phyloP scores from a whole-genome alignment of 1,284 basidiomycete genomes.

The Schizopora paradoxa region DNA sequence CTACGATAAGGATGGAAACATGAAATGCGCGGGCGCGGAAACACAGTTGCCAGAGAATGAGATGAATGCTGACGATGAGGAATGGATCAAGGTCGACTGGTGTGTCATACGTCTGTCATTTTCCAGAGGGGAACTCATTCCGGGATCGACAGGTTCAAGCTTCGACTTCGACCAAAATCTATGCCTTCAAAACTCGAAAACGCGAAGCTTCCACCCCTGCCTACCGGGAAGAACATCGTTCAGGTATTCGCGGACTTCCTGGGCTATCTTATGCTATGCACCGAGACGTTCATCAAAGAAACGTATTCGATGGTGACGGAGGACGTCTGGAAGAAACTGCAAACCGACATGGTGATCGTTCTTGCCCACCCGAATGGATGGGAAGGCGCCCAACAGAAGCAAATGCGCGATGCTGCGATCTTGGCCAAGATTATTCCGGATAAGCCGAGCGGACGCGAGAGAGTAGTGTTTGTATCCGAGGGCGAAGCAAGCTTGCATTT shows the following conservation, averaged over 20 bases:
- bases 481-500: slow-evolving; percentile 76
- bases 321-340: slow-evolving; percentile 55
- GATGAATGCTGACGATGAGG: slow-evolving; percentile 64
- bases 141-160: slow-evolving; percentile 53
- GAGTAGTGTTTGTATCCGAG: slow-evolving; percentile 72
- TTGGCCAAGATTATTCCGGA: slow-evolving; percentile 63
- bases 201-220: slow-evolving; percentile 65
- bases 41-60: slow-evolving; percentile 53
- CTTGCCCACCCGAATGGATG: slow-evolving; percentile 74
- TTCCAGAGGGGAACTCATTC: not conserved
- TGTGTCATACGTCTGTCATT: slow-evolving; percentile 25
- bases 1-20: slow-evolving; percentile 55
- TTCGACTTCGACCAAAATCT: slow-evolving; percentile 63
- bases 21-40: slow-evolving; percentile 70
- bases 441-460: slow-evolving; percentile 58
- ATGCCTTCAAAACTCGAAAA: slow-evolving; percentile 60
- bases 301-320: slow-evolving; percentile 63
- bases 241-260: slow-evolving; percentile 75
- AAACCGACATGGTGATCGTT: slow-evolving; percentile 43
- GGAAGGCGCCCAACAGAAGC: slow-evolving; percentile 74
- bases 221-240: slow-evolving; percentile 54
- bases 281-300: slow-evolving; percentile 63
- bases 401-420: slow-evolving; percentile 65
- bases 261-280: slow-evolving; percentile 64
- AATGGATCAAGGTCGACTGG: slow-evolving; percentile 68